Conservation (phyloP, 1,139 yeast genomes). For the Debaryomyces fabryi region DNA sequence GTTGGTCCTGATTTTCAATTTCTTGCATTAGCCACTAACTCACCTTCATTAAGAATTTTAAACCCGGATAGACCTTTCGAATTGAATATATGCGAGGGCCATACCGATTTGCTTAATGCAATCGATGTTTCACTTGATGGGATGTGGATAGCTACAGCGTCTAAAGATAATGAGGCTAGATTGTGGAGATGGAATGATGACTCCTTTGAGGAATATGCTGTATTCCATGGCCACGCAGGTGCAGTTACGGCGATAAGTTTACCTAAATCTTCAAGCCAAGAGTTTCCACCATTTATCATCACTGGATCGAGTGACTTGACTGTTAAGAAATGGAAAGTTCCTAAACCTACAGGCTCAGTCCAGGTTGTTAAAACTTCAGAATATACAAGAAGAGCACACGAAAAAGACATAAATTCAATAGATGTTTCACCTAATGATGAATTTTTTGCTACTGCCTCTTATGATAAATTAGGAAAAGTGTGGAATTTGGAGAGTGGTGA, state of each 20-base stretch:
- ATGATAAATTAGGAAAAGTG: slow-evolving; percentile 85
- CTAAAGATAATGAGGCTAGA: slow-evolving; percentile 86
- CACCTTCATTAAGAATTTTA: slow-evolving; percentile 84
- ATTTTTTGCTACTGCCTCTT: slow-evolving; percentile 91
- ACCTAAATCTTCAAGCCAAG: slow-evolving; percentile 56
- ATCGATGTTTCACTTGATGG: slow-evolving; percentile 82
- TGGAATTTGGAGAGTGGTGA: slow-evolving; percentile 89
- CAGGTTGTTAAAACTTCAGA: slow-evolving; percentile 55
- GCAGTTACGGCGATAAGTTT: slow-evolving; percentile 82
- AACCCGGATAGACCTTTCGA: slow-evolving; percentile 61
- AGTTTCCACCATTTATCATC: slow-evolving; percentile 70
- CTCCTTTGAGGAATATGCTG: slow-evolving; percentile 57
- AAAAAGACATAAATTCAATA: slow-evolving; percentile 87
- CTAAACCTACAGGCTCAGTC: slow-evolving; percentile 33
- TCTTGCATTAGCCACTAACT: slow-evolving; percentile 88
- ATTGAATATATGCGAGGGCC: slow-evolving; percentile 73
- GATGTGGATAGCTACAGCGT: slow-evolving; percentile 85
- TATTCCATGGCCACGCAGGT: slow-evolving; percentile 83
- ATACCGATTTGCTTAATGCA: slow-evolving; percentile 80
- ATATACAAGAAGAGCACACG: slow-evolving; percentile 94
- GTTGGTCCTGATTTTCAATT: slow-evolving; percentile 62
- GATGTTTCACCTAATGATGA: slow-evolving; percentile 90
- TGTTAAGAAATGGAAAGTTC: slow-evolving; percentile 85
- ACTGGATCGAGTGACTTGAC: slow-evolving; percentile 92
- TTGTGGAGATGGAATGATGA: slow-evolving; percentile 69